Base-by-base conservation (phyloP, 495 filamentous ascomycete species). In the Cladorrhinum samala region DNA sequence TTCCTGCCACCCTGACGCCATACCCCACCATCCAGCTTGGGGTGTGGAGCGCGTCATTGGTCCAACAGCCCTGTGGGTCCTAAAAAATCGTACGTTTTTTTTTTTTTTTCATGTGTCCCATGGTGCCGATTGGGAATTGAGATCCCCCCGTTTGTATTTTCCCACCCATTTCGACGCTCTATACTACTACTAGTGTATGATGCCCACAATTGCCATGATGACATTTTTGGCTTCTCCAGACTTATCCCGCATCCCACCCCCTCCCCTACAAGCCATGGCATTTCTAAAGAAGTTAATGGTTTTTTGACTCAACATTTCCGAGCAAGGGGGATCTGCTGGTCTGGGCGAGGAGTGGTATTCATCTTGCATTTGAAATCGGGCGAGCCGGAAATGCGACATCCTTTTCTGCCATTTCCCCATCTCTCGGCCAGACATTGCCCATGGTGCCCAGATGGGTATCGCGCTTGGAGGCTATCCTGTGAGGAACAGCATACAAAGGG, bases 91-190 rank as follows among this genome's bases (percentile, higher is more conserved):
- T 65, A 67, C 60, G 60, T 69, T 67, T 67, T 67, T 57, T 67
- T n/a, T 69, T 67, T 67, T 67, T 65, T 66, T 67, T 56, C 64
- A 61, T 63, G 57, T 61, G 60, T 46, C 57, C 61, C 54, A 46
- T 52, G 51, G 54, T 47, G 58, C 60, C 64, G 62, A 65, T 66
- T 57, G 58, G 52, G 64, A n/a, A 69, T 69, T 65, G 63, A 67
- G 63, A 68, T 68, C 56, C 52, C 40, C 51, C 39, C 41, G 41
- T 52, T 37, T 20, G 48, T 49, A 51, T 33, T 49, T 54, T 50
- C 51, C 46, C 42, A 40, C 27, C 45, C 50, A 25, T 33, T 47
- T 37, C 13, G 39, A n/a, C 41, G 38, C 9, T 42, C 17, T 42
- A 24, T 19, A n/a, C n/a, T n/a, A n/a, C n/a, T n/a, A n/a, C n/a